A percentile compares a stretch with the other conserved stretches of the same genome.
Conservation (phyloP, 495 filamentous ascomycete genomes). For the Zalerion maritima region DNA sequence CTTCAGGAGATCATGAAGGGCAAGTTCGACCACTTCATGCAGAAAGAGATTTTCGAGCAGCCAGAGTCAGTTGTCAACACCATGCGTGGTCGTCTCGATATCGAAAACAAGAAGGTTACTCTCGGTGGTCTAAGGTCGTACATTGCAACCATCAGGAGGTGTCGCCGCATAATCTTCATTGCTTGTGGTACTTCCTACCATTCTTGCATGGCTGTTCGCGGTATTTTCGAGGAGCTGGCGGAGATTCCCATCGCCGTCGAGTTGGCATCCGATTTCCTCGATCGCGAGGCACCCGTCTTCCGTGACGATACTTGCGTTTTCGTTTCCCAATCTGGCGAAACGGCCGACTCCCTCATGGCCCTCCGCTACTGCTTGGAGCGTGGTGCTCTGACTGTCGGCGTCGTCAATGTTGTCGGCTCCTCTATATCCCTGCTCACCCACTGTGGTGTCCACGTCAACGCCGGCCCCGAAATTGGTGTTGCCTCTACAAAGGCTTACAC, state of each 20-base stretch:
- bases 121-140: constrained; percentile 92
- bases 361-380: constrained; percentile 95
- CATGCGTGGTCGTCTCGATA: constrained; percentile 95
- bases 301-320: constrained; percentile 98
- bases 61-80: constrained; percentile 98
- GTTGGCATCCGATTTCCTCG: constrained; percentile 93
- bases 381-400: constrained; percentile 89
- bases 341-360: constrained; percentile 95
- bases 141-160: constrained; percentile 88
- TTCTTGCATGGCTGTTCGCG: constrained; percentile 98
- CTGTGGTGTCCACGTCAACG: constrained; percentile 99
- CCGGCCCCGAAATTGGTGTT: constrained; percentile 95
- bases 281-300: constrained; percentile 96
- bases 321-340: constrained; percentile 96
- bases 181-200: constrained; percentile 96
- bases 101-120: constrained; percentile 82
- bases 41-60: constrained; percentile 99
- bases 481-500: constrained; percentile 99
- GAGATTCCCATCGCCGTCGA: constrained; percentile 97
- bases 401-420: constrained; percentile 95
- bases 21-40: constrained; percentile 99
- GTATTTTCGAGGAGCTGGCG: constrained; percentile 92
- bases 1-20: constrained; percentile 99
- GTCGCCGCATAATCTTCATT: constrained; percentile 93
- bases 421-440: constrained; percentile 96